Evolutionary conservation across 495 filamentous ascomycete species (phyloP), one percentile per base, ranked within the genome.

Genomic region (Xylaria palmicola): DNA sequence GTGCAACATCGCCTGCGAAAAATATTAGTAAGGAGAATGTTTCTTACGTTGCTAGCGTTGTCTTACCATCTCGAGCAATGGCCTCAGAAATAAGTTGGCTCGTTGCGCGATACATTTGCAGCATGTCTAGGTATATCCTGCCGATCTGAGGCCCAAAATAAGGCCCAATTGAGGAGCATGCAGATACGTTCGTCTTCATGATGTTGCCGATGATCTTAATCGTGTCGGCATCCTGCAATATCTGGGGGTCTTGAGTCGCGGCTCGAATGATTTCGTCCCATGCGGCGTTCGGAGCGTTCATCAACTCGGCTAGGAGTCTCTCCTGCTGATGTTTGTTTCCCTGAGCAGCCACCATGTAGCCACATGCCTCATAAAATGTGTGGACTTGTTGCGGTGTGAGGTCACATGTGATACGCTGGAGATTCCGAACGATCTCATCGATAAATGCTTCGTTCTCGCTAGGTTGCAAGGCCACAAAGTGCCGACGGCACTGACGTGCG

Each of bases 81-180:
- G 90, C 87, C 69, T 93, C 89, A 29, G 94, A 97, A 63, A 99
- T 97, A 64, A 99, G 86, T 70, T 91, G 83, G 68, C 92, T 97
- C n/a, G 92, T 92, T 30, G 93, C 92, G 48, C 91, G 87, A 68
- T 97, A 99, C 94, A 99, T 98, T 63, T 92, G 92, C 44, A 99
- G 79, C 95, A 99, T 98, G 72, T 99, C 95, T 70, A 93, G 86
- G 67, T 97, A 99, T 63, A 99, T 96, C 26, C 93, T 87, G 47
- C 93, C 95, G 69, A 99, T 96, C 72, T 99, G 94, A n/a, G 94
- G 93, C 70, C 94, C 97, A 77, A 99, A 99, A 78, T 97, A 98
- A 55, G 88, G 87, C 26, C 94, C 94, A 52, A 98, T 93, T 0
- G 95, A 98, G 26, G 89, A 91, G 71, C 94, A 98, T 13, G 94